These are phyloP conservation scores for Poronia punctata DNA, from an alignment of 495 filamentous ascomycete species.

Conservation along the genomic window DNA sequence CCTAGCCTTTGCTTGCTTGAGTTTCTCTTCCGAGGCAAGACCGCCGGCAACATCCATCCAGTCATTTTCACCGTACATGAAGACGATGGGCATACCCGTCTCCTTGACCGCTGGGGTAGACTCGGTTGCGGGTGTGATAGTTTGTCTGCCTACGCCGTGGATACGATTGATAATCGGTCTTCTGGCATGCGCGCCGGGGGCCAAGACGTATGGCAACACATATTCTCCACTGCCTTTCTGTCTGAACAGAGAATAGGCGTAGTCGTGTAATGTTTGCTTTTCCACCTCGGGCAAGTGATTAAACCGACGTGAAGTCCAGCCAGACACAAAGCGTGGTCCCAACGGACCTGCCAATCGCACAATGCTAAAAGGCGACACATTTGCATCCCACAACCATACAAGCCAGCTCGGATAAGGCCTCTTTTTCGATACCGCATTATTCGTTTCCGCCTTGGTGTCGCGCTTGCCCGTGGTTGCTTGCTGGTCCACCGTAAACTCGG, in stretches of 20 bases:
- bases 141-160: constrained; percentile 72
- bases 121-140: constrained; percentile 30
- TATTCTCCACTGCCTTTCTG: constrained; percentile 93
- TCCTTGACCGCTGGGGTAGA: constrained; percentile 42
- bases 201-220: constrained; percentile 83
- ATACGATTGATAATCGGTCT: constrained; percentile 82
- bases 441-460: constrained; percentile 13
- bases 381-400: constrained; percentile 91
- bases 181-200: constrained; percentile 87
- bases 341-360: constrained; percentile 87
- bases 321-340: constrained; percentile 84
- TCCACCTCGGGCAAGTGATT: constrained; percentile 78
- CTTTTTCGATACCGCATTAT: constrained; percentile 25
- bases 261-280: constrained; percentile 77
- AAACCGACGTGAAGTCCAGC: constrained; percentile 91
- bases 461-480: constrained; percentile 43
- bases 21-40: constrained; percentile 69
- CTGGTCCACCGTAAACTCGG: constrained; percentile 73
- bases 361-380: constrained; percentile 88
- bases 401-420: constrained; percentile 76
- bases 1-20: constrained; percentile 58
- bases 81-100: constrained; percentile 72
- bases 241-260: constrained; percentile 90
- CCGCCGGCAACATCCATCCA: constrained; percentile 97
- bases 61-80: constrained; percentile 95